A percentile compares a stretch with the other conserved stretches of the same genome.
phyloP scores from a whole-genome alignment of 1,284 basidiomycete species.

The Phenoliferia sp. region DNA sequence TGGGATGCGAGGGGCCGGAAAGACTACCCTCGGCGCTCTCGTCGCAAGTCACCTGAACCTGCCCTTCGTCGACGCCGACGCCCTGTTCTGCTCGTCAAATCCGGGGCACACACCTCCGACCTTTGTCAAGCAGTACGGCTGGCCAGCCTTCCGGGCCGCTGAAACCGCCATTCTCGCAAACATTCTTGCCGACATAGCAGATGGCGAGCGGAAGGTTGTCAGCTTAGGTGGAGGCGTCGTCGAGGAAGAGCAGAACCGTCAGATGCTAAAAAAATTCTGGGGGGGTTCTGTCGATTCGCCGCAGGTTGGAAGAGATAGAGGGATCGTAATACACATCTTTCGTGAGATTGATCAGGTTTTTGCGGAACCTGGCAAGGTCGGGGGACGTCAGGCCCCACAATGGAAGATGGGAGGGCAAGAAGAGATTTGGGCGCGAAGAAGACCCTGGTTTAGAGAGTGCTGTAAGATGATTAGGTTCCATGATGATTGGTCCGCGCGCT shows the following conservation, averaged over 20 bases:
- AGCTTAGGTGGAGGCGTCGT: conserved; percentile 95
- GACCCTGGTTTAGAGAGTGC: conserved; percentile 80
- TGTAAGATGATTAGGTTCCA: conserved; percentile 72
- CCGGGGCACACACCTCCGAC: conserved; percentile 57
- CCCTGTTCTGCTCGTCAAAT: conserved; percentile 41
- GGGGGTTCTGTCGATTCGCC: neutral
- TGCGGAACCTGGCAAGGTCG: conserved; percentile 61
- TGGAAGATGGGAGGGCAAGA: neutral
- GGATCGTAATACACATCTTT: conserved; percentile 66
- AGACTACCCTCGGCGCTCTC: conserved; percentile 79
- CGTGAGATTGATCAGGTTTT: conserved; percentile 67
- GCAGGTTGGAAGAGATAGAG: conserved; percentile 48
- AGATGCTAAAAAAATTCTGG: conserved; percentile 61
- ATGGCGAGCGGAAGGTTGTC: conserved; percentile 61
- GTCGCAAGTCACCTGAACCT: conserved; percentile 70
- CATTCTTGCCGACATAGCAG: conserved; percentile 34
- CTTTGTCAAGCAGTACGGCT: conserved; percentile 72
- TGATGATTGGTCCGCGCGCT: conserved; percentile 47
- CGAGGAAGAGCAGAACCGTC: conserved; percentile 70
- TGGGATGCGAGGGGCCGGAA: conserved; percentile 93
- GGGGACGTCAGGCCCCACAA: neutral
- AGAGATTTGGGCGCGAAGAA: conserved; percentile 55
- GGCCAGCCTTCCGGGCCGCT: conserved; percentile 64
- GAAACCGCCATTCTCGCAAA: conserved; percentile 43
- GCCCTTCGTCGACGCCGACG: conserved; percentile 83